Evolutionary conservation across 177 flowering plant genomes (phyloP), one percentile per base, ranked within the genome.

Genomic region (Telopea speciosissima): DNA sequence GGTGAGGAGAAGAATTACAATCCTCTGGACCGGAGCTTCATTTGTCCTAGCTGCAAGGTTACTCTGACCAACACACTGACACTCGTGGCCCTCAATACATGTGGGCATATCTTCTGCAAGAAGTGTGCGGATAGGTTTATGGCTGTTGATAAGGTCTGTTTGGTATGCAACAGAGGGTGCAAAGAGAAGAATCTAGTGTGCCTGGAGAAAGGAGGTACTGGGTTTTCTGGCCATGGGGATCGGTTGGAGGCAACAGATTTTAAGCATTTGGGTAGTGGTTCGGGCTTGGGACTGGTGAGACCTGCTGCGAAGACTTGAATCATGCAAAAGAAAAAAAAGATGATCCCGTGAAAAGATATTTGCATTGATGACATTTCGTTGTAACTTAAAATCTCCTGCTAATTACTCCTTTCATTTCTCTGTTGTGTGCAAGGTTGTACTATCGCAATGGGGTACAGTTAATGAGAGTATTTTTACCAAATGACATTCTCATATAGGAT

Each of bases 61-160:
- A 95, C 97, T n/a, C 78, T 92, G 62, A 92, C 96, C 54, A 91
- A 92, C 76, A 86, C 96, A 1, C 28, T 83, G 33, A 75, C 94
- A 0, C 90, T 95, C 17, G 93, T 91, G 67, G 92, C 92, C 54
- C 79, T 94, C 22, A 94, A 83, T 82, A 79, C 92, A 0, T 95
- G 99, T 67, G 97, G 99, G 42, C 99, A 95, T 77, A 91, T 95
- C 61, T 93, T 85, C 77, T 93, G 98, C 84, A 93, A 93, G 88
- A 93, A 90, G 73, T 95, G 97, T 69, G 88, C 89, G 0, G 91
- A 88, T 62, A 87, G 81, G 73, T 92, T 95, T 68, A 73, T 95
- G 84, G 89, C 82, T 1, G 86, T 81, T 5, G 99, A 95, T 28
- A 91, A 90, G 85, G 91, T 86, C 25, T 95, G 99, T 77, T 72